These are phyloP conservation scores for Mycena amicta DNA, from an alignment of 768 basidiomycete genomes.

Conservation along the genomic window DNA sequence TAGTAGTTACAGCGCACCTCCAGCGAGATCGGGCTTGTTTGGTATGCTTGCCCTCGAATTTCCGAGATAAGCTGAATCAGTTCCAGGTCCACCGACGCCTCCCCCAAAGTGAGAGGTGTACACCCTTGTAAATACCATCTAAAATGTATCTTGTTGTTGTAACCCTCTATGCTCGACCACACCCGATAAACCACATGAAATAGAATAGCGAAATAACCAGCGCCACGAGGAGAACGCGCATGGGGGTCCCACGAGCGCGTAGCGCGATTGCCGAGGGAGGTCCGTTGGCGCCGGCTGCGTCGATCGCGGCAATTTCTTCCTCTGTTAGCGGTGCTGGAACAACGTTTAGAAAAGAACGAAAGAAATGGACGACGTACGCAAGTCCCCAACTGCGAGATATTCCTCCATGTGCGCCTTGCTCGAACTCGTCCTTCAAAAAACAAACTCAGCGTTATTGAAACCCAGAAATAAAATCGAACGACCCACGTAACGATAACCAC, in stretches of 20 bases:
- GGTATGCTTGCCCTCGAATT: conserved; percentile 38
- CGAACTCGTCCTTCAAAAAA: conserved; percentile 53
- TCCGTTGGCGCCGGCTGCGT: conserved; percentile 60
- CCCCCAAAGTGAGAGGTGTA: conserved; percentile 40
- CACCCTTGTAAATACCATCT: background rate
- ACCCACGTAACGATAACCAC: conserved; percentile 68
- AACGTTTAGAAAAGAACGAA: background rate
- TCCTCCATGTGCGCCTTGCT: conserved; percentile 63
- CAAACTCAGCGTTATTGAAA: too few relatives aligned
- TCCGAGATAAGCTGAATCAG: background rate
- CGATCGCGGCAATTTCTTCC: conserved; percentile 65
- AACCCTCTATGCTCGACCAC: background rate
- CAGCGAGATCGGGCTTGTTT: conserved; percentile 65
- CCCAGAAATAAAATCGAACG: too few relatives aligned
- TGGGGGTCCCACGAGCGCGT: too few relatives aligned
- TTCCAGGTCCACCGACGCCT: conserved; percentile 44
- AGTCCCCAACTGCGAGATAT: conserved; percentile 67
- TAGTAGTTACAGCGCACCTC: conserved; percentile 48
- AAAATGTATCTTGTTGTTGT: background rate
- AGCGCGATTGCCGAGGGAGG: conserved; percentile 33
- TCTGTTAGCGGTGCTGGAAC: conserved; percentile 50
- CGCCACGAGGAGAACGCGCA: too few relatives aligned
- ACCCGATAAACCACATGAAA: too few relatives aligned
- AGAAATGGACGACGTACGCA: conserved; percentile 37
- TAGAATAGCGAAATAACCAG: too few relatives aligned